These are phyloP conservation scores for Tolypocladium cylindrosporum DNA, from an alignment of 2,329 filamentous ascomycete genomes.

Conservation along the genomic window DNA sequence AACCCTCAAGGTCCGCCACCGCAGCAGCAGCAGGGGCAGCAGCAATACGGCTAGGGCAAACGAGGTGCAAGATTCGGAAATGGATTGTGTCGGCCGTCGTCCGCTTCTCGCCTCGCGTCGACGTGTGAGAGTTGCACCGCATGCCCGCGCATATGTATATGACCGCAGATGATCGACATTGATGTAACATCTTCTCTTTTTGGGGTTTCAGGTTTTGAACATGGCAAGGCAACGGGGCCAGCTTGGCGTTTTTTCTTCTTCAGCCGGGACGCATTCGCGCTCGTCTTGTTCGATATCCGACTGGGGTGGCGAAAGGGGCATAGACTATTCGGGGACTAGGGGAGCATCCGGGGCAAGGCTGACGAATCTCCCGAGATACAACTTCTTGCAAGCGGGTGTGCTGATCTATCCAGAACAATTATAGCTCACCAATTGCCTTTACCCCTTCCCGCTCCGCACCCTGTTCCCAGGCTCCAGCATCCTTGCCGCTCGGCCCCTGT, in stretches of 20 bases:
- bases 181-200: background rate
- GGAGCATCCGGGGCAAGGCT: background rate
- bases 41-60: conserved; percentile 12
- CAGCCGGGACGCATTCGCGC: background rate
- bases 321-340: background rate
- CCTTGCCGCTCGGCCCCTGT: too few species aligned
- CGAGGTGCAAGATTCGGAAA: background rate
- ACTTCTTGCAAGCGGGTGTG: background rate
- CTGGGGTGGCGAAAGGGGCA: background rate
- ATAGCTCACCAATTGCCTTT: background rate
- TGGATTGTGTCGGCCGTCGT: background rate
- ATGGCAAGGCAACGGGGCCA: background rate
- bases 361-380: background rate
- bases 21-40: conserved; percentile 14
- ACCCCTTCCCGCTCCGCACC: background rate
- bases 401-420: background rate
- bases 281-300: background rate
- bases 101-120: background rate
- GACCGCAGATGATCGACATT: background rate
- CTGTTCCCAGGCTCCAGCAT: too few species aligned
- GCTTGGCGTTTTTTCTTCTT: background rate
- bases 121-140: background rate
- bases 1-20: conserved; percentile 9
- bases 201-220: background rate
- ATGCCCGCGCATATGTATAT: background rate